Base-by-base conservation (phyloP, 257 asterid genomes). In the Nicotiana undulata region DNA sequence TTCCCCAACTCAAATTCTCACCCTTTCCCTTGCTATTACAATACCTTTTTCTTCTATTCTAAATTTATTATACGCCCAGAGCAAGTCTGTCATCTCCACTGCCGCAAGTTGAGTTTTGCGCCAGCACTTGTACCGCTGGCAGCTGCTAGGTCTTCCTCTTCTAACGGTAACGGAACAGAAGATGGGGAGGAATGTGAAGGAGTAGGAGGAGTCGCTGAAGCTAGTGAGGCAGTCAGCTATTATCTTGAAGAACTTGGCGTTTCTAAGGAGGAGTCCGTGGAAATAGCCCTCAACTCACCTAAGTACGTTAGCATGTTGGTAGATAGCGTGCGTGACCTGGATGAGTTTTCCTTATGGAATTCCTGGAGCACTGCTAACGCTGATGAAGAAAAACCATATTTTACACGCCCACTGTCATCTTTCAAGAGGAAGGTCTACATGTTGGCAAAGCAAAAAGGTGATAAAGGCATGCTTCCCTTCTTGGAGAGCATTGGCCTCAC, bases 401-500 rank as follows among this genome's bases (percentile, higher is more conserved):
- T 52, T 52, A 16, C 58, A 13, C 24, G 40, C 8, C 37, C 46
- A 4, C 20, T 51, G 49, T 40, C 49, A 20, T 81, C 88, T 53
- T 93, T 93, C 52, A 86, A 77, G 86, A 84, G 56, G 61, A 93
- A 89, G 87, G 91, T 95, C 6, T 85, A 31, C 76, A 83, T 53
- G 67, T 88, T 95, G 94, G 98, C 93, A 76, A 84, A 88, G 85
- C 89, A 83, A 85, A 95, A 91, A 88, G 95, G 97, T 83, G 97
- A 95, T 89, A 89, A 90, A 70, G 98, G 99, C 18, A 72, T 84
- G 63, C 88, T 95, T 81, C 95, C 99, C 64, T 93, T 90, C 81
- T 79, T 95, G 85, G 99, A 95, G 87, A 95, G 98, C 87, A 29
- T 90, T 64, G 99, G 97, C 58, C 86, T 93, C 20, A 66, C 97